phyloP scores from a whole-genome alignment of 192 early-diverging fungal genomes.

The Backusella australiensis region DNA sequence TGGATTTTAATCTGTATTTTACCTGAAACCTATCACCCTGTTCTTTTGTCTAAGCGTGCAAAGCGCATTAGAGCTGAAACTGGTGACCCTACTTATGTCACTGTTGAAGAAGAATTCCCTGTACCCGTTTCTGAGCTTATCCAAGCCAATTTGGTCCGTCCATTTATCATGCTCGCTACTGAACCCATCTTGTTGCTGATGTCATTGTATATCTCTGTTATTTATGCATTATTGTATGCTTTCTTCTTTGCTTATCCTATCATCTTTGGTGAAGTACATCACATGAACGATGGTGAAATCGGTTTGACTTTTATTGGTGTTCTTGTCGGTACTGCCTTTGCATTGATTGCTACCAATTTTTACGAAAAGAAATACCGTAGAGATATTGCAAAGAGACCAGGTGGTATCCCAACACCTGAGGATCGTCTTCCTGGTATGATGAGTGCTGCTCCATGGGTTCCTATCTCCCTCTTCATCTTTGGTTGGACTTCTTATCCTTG shows the following conservation, averaged over 20 bases:
- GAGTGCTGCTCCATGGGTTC: constrained; percentile 30
- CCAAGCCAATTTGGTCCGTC: constrained; percentile 23
- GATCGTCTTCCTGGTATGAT: constrained; percentile 32
- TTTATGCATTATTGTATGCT: constrained; percentile 27
- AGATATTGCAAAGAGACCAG: not conserved
- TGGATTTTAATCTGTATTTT: constrained; percentile 24
- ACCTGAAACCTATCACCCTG: constrained; percentile 29
- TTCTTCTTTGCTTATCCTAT: constrained; percentile 36
- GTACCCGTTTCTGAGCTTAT: constrained; percentile 17
- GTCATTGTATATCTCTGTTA: constrained; percentile 29
- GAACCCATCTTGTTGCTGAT: constrained; percentile 31
- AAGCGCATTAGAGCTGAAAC: constrained; percentile 19
- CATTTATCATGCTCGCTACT: constrained; percentile 25
- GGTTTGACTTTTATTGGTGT: constrained; percentile 32
- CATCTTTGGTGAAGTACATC: constrained; percentile 23
- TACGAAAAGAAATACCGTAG: constrained; percentile 11
- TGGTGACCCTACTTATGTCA: constrained; percentile 24
- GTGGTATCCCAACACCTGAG: constrained; percentile 14
- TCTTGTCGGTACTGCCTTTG: constrained; percentile 24
- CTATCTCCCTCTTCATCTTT: constrained; percentile 31
- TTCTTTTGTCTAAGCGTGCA: constrained; percentile 21
- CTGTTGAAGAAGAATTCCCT: constrained; percentile 30
- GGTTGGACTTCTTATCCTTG: constrained; percentile 33
- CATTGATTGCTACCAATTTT: constrained; percentile 21
- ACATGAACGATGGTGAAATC: constrained; percentile 32